Base-by-base conservation (phyloP, 768 basidiomycete genomes). In the Tulasnella sp. region DNA sequence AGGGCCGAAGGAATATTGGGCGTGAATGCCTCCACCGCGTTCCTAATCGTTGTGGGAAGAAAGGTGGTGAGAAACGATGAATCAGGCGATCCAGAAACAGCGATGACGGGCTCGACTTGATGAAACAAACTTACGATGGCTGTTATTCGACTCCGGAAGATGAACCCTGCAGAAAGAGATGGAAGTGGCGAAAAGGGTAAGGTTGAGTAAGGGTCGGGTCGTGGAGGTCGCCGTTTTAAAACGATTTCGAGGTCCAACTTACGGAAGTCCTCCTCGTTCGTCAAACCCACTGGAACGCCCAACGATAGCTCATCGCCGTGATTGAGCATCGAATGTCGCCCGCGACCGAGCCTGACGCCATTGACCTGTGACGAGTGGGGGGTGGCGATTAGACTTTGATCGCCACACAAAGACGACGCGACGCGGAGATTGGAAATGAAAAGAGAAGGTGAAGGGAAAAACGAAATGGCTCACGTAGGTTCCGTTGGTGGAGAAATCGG, bases 231-330 rank as follows among this genome's bases (percentile, higher is more conserved):
- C 64, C 64, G 64, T 18, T 37, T 37, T n/a, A n/a, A n/a, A 40
- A 75, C 16, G 40, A 40, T 11, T n/a, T n/a, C n/a, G 31, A n/a
- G 84, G 60, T 37, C 31, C 22, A n/a, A 89, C 93, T 81, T 80
- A 93, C 94, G 92, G 84, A 93, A 95, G 84, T 96, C 95, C 83
- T 95, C 94, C 37, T 86, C 72, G 84, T 85, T 60, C 87, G 42
- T 83, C 89, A 75, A 87, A 86, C 73, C 84, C 85, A 83, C 89
- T 91, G 88, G 88, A 24, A 84, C 83, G 18, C 97, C 97, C 82
- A 99, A 93, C 11, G 94, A 92, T 83, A 99, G 90, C 85, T 96
- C 95, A 84, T 94, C 94, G 9, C 96, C 96, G 81, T 94, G 91
- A 18, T 88, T 89, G 75, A 97, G 86, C 69, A 94, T 87, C 50